Evolutionary conservation across 805 yeast species (phyloP).

Genomic region (Candida sphagnicola): DNA sequence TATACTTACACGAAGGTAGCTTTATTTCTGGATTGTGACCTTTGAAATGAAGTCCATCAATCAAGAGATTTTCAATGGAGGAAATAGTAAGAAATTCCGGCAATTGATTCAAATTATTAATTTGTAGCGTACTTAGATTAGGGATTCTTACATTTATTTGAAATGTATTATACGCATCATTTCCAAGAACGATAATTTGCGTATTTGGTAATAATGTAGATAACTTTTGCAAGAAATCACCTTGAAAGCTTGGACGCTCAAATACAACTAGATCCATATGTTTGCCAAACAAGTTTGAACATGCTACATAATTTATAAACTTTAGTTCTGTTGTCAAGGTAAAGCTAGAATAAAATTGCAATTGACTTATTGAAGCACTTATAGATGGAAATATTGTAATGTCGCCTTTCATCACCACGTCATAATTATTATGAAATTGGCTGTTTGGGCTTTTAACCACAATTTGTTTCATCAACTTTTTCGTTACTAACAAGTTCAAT

Average conservation of each 20-base stretch:
- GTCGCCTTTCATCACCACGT: too few species aligned
- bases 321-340: neutral
- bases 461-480: neutral
- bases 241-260: neutral
- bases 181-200: neutral
- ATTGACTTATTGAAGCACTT: neutral
- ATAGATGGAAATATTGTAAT: neutral
- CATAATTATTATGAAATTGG: neutral
- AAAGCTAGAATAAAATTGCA: neutral
- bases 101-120: neutral
- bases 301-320: neutral
- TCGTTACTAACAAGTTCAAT: neutral
- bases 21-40: slow-evolving; percentile 1
- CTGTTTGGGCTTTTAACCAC: neutral
- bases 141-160: neutral
- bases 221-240: neutral
- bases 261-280: neutral
- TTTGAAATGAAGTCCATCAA: slow-evolving; percentile 1
- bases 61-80: neutral
- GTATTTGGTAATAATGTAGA: neutral
- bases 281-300: neutral
- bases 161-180: neutral
- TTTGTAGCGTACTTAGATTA: neutral
- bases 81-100: neutral
- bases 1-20: neutral